Evolutionary conservation across 1,139 yeast genomes (phyloP), one percentile per base, ranked within the genome.

Genomic region (Protomyces macrosporus): DNA sequence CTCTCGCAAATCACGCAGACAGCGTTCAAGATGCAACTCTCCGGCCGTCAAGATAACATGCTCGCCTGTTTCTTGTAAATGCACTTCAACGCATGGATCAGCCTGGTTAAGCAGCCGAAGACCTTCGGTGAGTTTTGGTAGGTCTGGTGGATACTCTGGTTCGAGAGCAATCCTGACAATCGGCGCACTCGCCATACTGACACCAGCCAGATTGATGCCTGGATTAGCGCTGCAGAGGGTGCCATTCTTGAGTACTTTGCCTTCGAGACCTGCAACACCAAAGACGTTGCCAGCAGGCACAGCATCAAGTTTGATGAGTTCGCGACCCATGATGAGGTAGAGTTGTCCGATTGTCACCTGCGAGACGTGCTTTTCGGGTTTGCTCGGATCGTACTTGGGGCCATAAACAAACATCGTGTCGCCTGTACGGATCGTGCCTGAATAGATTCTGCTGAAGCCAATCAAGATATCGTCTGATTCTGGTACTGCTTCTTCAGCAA

Each of bases 221-320:
- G 52, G 53, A 55, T 79, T 70, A 45, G 79, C 71, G 67, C 79
- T 69, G 16, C 88, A 80, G 54, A 93, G 75, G 0, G 98, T 90
- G 58, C 96, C 98, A 72, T 86, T 89, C 74, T 95, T 95, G 68
- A 93, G 76, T 36, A 93, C 82, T 60, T 84, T 84, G 9, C 88
- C 88, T 30, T 87, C 97, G 51, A 95, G 79, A 0, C 98, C 98
- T 35, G 90, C 95, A 61, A 95, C 87, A 56, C 98, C 99, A 6
- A 90, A 95, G 68, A 95, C 90, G 69, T 88, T 90, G 42, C 99
- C 99, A 1, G 98, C 95, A 1, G 97, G 97, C 3, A 93, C 97
- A 10, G 80, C 81, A 37, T 86, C 81, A 70, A 95, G 79, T 10
- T 90, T 80, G 1, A 90, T 84, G 63, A 93, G 78, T 67, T 93